Conservation (phyloP, 805 yeast genomes). For the Saccharomycopsis guyanensis region DNA sequence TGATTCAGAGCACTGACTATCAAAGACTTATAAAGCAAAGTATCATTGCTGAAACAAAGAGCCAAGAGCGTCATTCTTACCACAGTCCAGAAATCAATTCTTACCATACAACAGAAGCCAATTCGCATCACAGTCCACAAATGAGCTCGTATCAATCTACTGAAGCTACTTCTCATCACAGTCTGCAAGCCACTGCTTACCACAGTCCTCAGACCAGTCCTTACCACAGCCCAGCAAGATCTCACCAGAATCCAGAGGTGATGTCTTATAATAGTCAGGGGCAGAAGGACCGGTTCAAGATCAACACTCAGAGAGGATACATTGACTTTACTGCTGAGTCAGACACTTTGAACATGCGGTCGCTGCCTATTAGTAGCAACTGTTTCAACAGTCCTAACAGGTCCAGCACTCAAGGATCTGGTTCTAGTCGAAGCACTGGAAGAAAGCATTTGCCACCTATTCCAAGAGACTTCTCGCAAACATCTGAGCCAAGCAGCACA, state of each 20-base stretch:
- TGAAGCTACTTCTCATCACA: neutral
- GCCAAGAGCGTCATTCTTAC: neutral
- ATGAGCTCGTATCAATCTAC: neutral
- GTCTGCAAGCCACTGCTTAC: no score
- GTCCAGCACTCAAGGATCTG: neutral
- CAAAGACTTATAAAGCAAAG: neutral
- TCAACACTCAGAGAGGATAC: conserved; percentile 3
- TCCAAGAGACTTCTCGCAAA: neutral
- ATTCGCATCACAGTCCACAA: neutral
- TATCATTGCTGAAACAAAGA: neutral
- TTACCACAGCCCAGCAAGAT: neutral
- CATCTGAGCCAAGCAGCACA: neutral
- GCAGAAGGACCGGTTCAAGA: neutral
- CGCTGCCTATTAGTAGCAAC: conserved; percentile 8
- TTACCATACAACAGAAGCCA: neutral
- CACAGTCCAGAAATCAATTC: neutral
- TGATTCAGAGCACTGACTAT: conserved; percentile 1
- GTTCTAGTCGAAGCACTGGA: neutral
- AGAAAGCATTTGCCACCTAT: neutral
- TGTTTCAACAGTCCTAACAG: neutral
- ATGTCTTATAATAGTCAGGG: neutral
- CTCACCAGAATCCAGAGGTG: neutral
- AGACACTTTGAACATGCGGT: conserved; percentile 7
- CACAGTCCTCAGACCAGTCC: no score
- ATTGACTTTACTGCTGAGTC: conserved; percentile 15